Evolutionary conservation across 164 flowering plant species (phyloP), one percentile per base, ranked within the genome.

Genomic region (Paratinospora sagittata): DNA sequence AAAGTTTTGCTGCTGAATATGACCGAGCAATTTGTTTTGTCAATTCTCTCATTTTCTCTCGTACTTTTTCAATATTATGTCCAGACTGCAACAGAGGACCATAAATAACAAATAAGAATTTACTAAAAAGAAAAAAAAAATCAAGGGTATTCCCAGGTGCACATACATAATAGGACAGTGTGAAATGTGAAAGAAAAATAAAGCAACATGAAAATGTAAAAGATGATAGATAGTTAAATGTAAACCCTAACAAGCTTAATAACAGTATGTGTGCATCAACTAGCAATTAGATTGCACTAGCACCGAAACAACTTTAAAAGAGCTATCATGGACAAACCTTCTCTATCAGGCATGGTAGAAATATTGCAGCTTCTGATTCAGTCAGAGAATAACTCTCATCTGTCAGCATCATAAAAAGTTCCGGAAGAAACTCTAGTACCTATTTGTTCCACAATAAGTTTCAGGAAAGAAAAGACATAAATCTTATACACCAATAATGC

Each of bases 341-440:
- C 76, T 96, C 99, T 12, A 87, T 76, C 82, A 90, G 82, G 82
- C 99, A 93, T 62, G 99, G 99, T 69, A 96, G 89, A 82, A 96
- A 93, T 68, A 96, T 86, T 14, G 98, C 81, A n/a, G 98, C 98
- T 84, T 96, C 99, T 27, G 99, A 76, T 76, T 96, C 99, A 34
- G 91, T 89, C 80, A 93, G 73, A 52, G 70, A 70, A 77, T 93
- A 91, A 7, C 80, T 88, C 78, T 91, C 97, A 74, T 82, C 87
- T 79, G 77, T 89, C 75, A 96, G 81, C 66, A 78, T 69, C 66
- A 85, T 89, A 81, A 96, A 81, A 72, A 96, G 91, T 75, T 91
- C 95, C 55, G 97, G 91, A 69, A 96, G 91, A 79, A 96, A 90
- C 81, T 93, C 99, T 79, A 96, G 77, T 57, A 93, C 98, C 99